A percentile compares a stretch with the other conserved stretches of the same genome.
phyloP scores from a whole-genome alignment of 176 grass and related monocot species.

The Musa schizocarpa region DNA sequence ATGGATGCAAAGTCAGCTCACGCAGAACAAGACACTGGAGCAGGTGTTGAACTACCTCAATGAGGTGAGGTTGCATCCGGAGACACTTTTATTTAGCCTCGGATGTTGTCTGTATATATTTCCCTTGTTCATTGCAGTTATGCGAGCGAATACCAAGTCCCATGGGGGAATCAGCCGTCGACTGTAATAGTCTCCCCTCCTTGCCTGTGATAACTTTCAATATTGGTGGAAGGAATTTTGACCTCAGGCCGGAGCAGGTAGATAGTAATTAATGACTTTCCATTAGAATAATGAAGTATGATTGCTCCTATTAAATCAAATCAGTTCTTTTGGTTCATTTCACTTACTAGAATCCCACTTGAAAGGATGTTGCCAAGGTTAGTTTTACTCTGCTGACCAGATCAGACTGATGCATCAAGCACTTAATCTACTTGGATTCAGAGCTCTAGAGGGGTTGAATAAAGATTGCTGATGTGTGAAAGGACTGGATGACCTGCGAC shows the following conservation, averaged over 20 bases:
- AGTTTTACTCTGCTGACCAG: too few species aligned
- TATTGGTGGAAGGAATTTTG: slow-evolving; percentile 36
- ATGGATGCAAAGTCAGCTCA: slow-evolving; percentile 41
- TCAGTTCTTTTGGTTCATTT: too few species aligned
- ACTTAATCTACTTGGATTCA: too few species aligned
- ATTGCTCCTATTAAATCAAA: too few species aligned
- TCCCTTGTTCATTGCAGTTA: slow-evolving; percentile 18
- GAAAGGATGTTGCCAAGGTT: too few species aligned
- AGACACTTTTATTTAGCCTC: background rate
- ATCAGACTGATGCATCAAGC: too few species aligned
- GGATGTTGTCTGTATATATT: background rate
- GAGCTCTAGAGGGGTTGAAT: too few species aligned
- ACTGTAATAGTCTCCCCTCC: slow-evolving; percentile 37
- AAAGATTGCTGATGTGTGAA: too few species aligned
- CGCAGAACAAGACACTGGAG: slow-evolving; percentile 31
- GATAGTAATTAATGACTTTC: background rate
- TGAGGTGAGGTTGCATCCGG: slow-evolving; percentile 23
- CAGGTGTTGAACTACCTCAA: slow-evolving; percentile 35
- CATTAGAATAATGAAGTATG: too few species aligned
- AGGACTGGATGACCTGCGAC: too few species aligned
- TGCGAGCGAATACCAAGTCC: slow-evolving; percentile 42
- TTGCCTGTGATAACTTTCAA: slow-evolving; percentile 46
- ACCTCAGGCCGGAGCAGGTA: slow-evolving; percentile 45
- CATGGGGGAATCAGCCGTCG: slow-evolving; percentile 41
- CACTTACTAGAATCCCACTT: too few species aligned